phyloP scores from a whole-genome alignment of 192 early-diverging fungal genomes.

The Coemansia furcata region DNA sequence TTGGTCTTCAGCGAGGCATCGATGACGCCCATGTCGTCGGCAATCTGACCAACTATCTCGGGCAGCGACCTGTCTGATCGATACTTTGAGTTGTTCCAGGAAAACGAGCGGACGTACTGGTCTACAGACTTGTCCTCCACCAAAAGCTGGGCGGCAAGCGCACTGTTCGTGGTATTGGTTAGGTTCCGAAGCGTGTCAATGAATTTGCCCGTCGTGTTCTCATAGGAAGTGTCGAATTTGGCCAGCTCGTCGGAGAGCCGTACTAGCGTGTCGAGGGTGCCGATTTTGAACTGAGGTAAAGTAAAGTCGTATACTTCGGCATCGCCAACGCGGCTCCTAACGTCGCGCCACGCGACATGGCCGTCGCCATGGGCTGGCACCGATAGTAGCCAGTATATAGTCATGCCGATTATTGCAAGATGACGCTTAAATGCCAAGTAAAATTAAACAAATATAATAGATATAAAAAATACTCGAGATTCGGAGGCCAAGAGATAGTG shows the following conservation, averaged over 20 bases:
- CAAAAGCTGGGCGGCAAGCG: constrained; percentile 8
- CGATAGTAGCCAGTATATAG: constrained; percentile 70
- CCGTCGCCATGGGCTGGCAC: constrained; percentile 86
- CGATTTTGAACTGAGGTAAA: constrained; percentile 83
- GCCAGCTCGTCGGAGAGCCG: constrained; percentile 91
- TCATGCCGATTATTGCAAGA: constrained; percentile 22
- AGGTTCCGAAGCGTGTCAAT: constrained; percentile 82
- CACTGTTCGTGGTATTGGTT: constrained; percentile 6
- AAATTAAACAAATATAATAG: constrained; percentile 4
- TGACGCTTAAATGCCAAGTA: background rate
- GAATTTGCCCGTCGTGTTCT: constrained; percentile 74
- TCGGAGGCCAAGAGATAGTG: background rate
- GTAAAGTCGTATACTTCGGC: constrained; percentile 82
- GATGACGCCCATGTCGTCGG: constrained; percentile 81
- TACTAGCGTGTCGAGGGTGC: constrained; percentile 92
- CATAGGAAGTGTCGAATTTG: constrained; percentile 79
- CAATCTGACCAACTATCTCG: constrained; percentile 78
- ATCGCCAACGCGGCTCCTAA: constrained; percentile 54
- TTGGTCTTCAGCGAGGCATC: constrained; percentile 88
- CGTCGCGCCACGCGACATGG: constrained; percentile 41
- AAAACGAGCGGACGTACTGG: constrained; percentile 80
- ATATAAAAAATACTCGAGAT: background rate
- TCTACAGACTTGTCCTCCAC: constrained; percentile 69
- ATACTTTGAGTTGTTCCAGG: constrained; percentile 98
- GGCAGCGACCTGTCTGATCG: constrained; percentile 85